phyloP scores from a whole-genome alignment of 768 basidiomycete species.

The Rhizopogon sp. region DNA sequence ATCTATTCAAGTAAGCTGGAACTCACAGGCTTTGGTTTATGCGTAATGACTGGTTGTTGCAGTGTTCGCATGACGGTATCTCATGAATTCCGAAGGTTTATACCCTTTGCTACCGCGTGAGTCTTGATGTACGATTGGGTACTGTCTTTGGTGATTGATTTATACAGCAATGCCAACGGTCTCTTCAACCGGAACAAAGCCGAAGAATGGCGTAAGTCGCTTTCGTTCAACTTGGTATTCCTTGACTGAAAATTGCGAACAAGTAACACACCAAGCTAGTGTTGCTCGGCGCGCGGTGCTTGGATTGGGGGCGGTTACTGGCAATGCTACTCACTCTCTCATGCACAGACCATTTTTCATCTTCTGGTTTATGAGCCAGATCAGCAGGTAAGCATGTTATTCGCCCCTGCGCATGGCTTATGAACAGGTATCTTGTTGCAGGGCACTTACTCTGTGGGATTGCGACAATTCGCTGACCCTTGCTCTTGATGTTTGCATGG shows the following conservation, averaged over 20 bases:
- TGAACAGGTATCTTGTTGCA: constrained; percentile 16
- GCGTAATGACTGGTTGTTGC: neutral
- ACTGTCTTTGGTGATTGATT: constrained; percentile 2
- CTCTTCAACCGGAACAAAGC: constrained; percentile 52
- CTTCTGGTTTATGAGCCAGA: constrained; percentile 75
- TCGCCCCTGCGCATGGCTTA: constrained; percentile 2
- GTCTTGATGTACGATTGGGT: constrained; percentile 13
- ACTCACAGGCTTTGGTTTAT: neutral
- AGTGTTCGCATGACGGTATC: constrained; percentile 70
- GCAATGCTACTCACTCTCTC: constrained; percentile 39
- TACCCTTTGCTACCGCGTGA: constrained; percentile 55
- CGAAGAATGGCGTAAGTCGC: constrained; percentile 60
- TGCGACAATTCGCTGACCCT: constrained; percentile 52
- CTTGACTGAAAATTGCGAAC: constrained; percentile 5
- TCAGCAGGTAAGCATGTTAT: constrained; percentile 39
- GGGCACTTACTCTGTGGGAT: constrained; percentile 56
- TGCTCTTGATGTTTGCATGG: constrained; percentile 58
- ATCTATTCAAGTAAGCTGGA: constrained; percentile 41
- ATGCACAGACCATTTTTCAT: constrained; percentile 60
- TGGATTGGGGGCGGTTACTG: constrained; percentile 58
- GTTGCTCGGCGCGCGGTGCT: constrained; percentile 57
- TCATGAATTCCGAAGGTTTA: constrained; percentile 61
- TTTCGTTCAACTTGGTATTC: neutral
- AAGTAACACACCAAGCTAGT: constrained; percentile 57
- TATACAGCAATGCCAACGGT: constrained; percentile 36